Base-by-base conservation (phyloP, 139 green algal genomes). In the Chlorella sp. region DNA sequence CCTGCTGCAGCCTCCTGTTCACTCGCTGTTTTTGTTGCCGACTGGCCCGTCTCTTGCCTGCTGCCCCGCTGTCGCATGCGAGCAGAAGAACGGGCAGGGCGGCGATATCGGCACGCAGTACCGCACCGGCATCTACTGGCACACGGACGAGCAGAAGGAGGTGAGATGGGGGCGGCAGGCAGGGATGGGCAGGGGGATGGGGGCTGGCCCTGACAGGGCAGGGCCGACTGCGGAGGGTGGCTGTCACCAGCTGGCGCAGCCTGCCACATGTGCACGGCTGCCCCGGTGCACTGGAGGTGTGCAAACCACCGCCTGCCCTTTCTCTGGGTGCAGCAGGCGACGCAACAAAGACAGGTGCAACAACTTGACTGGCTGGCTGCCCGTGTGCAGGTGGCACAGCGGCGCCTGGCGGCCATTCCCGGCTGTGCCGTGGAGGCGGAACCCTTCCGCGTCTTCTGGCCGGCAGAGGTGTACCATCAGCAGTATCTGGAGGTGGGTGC, bases 401-500 rank as follows among this genome's bases (percentile, higher is more conserved):
- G 55, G 44, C 85, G 87, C 0, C 83, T 92, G 67, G 88, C 85
- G 23, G 78, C 90, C 26, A 94, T 95, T 63, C 87, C 93, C 20
- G 92, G 94, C 78, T 94, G 93, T 76, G 90, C 92, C 26, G 92
- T 91, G 25, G 92, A 94, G 83, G 88, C 90, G 56, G 91, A 94
- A 65, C 47, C 80, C 9, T 30, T 85, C 65, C 44, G 32, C 20
- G 18, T 18, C 44, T 85, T 78, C 67, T 85, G 65, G 65, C 80
- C 80, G 4, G 80, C 75, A 71, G 75, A 82, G 36, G 57, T 41
- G 75, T 82, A 82, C 56, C 75, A 82, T 34, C 75, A 82, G 75
- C 56, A 92, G 87, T 96, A 95, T 85, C 86, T 96, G 70, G 73
- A 82, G 44, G 44, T 55, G 44, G 44, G 44, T 55, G 44, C n/a